These are phyloP conservation scores for Neopestalotiopsis sp. DNA, from an alignment of 2,329 filamentous ascomycete genomes.

Conservation along the genomic window DNA sequence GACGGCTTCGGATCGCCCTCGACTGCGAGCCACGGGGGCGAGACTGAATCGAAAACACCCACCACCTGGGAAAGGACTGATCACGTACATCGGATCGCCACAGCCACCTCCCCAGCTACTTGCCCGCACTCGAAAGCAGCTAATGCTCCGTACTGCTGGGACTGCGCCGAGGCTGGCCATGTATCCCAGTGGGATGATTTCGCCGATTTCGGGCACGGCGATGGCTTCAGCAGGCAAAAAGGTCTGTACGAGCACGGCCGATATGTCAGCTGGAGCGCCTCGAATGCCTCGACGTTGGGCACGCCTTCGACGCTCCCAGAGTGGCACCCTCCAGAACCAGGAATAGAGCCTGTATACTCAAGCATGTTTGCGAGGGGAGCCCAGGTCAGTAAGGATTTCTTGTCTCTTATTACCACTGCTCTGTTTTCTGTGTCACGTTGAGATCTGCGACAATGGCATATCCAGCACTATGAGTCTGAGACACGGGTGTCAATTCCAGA, in stretches of 20 bases:
- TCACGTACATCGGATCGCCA: not conserved
- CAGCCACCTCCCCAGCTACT: not conserved
- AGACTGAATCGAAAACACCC: not conserved
- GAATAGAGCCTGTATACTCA: slow-evolving; percentile 1
- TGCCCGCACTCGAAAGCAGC: not conserved
- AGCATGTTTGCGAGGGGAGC: not conserved
- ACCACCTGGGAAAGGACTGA: not conserved
- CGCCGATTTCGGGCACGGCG: not conserved
- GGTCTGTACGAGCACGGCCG: not conserved
- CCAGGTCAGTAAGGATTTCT: not conserved
- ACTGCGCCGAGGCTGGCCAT: slow-evolving; percentile 9
- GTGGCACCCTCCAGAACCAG: slow-evolving; percentile 12
- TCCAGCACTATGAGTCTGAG: not conserved
- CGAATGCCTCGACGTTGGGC: not conserved
- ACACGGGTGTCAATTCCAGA: not conserved
- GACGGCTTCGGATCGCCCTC: not conserved
- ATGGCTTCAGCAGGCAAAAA: not conserved
- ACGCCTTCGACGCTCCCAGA: slow-evolving; percentile 4
- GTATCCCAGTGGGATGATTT: not conserved
- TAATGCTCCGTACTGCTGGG: not conserved
- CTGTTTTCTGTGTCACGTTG: not conserved
- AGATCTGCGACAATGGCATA: not conserved
- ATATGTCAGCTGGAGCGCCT: slow-evolving; percentile 3
- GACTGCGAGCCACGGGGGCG: not conserved
- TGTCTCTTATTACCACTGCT: not conserved